These are phyloP conservation scores for Tuctoria greenei DNA, from an alignment of 176 grass and related monocot genomes.

Conservation along the genomic window DNA sequence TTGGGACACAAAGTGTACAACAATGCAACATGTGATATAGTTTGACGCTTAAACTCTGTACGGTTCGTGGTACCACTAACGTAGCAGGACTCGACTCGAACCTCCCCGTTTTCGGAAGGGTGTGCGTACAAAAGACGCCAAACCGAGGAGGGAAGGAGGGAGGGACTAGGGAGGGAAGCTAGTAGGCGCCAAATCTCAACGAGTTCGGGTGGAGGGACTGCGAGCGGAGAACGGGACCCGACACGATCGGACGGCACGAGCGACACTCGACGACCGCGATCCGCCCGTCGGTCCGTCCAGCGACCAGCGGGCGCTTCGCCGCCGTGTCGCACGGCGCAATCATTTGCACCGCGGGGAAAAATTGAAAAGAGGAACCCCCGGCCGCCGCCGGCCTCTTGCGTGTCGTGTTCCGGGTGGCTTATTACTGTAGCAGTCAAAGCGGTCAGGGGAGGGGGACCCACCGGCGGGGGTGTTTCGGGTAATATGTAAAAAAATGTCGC, in stretches of 20 bases:
- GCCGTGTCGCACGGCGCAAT: not conserved
- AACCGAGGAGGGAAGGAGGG: not conserved
- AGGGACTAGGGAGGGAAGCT: constrained; percentile 16
- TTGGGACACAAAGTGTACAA: not conserved
- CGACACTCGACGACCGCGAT: not conserved
- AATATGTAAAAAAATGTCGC: too few relatives aligned
- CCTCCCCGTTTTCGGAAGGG: not conserved
- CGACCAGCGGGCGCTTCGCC: not conserved
- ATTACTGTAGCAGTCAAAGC: constrained; percentile 2
- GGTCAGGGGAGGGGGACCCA: too few relatives aligned
- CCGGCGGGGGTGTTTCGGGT: not conserved
- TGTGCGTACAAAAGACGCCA: not conserved
- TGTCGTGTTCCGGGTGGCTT: not conserved
- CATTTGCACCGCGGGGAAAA: not conserved
- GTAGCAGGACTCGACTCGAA: too few relatives aligned
- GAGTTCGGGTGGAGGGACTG: too few relatives aligned
- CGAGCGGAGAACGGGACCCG: too few relatives aligned
- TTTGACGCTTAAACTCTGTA: not conserved
- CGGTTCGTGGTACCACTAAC: not conserved
- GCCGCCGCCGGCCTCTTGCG: fast-evolving
- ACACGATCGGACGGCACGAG: not conserved
- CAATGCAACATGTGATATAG: not conserved
- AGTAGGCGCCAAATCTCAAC: constrained; percentile 14
- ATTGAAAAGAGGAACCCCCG: not conserved
- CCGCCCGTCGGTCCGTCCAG: not conserved